A percentile compares a stretch with the other conserved stretches of the same genome.
Conservation (phyloP, 1,139 yeast species). For the Taphrina pruni region DNA sequence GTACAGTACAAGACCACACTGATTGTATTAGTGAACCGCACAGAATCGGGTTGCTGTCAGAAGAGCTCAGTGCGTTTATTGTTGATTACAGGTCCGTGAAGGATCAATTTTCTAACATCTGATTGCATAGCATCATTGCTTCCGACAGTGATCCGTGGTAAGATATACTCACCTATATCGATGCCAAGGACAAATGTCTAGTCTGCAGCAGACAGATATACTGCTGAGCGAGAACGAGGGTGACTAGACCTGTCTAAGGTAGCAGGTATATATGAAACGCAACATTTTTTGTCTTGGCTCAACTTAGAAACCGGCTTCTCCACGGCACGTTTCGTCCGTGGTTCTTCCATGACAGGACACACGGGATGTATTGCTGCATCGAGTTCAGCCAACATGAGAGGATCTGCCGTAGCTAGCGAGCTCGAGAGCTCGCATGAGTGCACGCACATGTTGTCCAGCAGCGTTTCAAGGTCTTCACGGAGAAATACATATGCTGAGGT, state of each 20-base stretch:
- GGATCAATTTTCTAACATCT: slow-evolving; percentile 41
- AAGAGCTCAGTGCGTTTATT: slow-evolving; percentile 31
- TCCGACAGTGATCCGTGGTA: neutral
- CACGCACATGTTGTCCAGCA: too few relatives aligned
- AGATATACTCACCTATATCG: neutral
- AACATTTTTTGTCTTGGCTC: slow-evolving; percentile 12
- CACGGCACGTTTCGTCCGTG: slow-evolving; percentile 1
- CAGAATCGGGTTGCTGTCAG: neutral
- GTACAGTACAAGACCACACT: too few relatives aligned
- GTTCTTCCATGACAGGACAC: slow-evolving; percentile 6
- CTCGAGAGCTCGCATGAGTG: too few relatives aligned
- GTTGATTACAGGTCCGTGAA: slow-evolving; percentile 30
- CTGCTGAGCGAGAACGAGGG: slow-evolving; percentile 16
- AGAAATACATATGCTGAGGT: too few relatives aligned
- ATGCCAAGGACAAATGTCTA: neutral
- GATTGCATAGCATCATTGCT: slow-evolving; percentile 31
- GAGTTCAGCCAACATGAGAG: neutral
- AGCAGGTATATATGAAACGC: slow-evolving; percentile 5
- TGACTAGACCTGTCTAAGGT: slow-evolving; percentile 10
- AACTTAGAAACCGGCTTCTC: neutral
- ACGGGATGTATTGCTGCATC: neutral
- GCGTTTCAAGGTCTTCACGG: too few relatives aligned
- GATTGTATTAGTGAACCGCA: too few relatives aligned
- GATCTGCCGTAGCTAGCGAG: too few relatives aligned
- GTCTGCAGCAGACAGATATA: neutral